Evolutionary conservation across 202 grass and related monocot genomes (phyloP), one percentile per base, ranked within the genome.

Genomic region (Miscanthus sacchariflorus): DNA sequence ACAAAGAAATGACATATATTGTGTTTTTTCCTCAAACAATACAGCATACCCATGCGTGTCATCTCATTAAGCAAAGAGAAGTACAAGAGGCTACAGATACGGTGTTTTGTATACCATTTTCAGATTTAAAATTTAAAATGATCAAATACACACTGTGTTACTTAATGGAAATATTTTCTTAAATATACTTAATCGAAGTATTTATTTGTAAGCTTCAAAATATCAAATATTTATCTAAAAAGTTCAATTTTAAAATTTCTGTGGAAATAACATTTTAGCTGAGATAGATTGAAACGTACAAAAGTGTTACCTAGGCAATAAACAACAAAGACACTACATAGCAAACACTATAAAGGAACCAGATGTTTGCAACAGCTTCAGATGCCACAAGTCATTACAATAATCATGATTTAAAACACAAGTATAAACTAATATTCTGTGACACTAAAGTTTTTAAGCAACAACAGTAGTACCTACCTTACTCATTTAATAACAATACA

Each of bases 121-220:
- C 44, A 69, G 10, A 52, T 5, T 36, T 68, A 25, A 30, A 45
- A 25, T 44, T 43, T 19, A 17, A 44, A 67, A 19, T 25, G 52
- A 56, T 36, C 15, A 17, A 27, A 58, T 42, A 40, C 54, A 13
- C 68, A 23, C 3, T 15, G 23, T 39, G 19, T 21, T 58, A 58
- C 68, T 58, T 70, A 36, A 81, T 15, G n/a, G 10, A 83, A 72
- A 13, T 56, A 72, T 43, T 18, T 72, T 24, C 56, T 64, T 64
- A 64, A 24, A 64, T n/a, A 64, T 73, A 44, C 36, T 71, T 71
- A 38, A 71, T 18, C 38, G 2, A 83, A 73, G 7, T 58, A 72
- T 44, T 19, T 61, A 23, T 19, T 73, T 27, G 21, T 61, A 83
- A 83, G 43, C 11, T 73, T 72, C 42, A 59, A 59, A 83, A 83